Evolutionary conservation across 495 filamentous ascomycete genomes (phyloP), one percentile per base, ranked within the genome.

Genomic region (Pseudevernia furfuracea): DNA sequence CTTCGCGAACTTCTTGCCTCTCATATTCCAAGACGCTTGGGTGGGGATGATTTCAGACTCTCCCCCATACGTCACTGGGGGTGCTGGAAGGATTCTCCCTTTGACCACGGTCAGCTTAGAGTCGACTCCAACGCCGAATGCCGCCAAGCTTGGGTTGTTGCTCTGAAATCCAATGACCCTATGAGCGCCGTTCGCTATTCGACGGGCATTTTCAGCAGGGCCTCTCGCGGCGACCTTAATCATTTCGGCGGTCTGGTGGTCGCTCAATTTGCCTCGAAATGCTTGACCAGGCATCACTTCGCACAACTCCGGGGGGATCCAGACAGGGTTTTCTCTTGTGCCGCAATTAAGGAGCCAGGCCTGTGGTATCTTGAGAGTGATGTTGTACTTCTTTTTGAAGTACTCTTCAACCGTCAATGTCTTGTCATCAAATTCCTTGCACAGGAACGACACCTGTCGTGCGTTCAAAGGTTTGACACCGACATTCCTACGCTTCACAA

Each of bases 261-360:
- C 73, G 19, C 69, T 72, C 30, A 91, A 78, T 71, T 85, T 84
- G 2, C 75, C 69, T 63, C 78, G 77, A 19, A 85, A 71, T 14
- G 82, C 68, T 70, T 96, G 90, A 0, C 90, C 90, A 11, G 84
- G 81, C 7, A 85, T 66, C 11, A 95, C 81, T 4, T 69, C 69
- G 68, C 87, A 86, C 9, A 86, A 74, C 66, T 95, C 89, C 1
- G 84, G 79, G 0, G 90, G 85, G 55, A 90, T 68, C 67, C 88
- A 93, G 28, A 76, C 76, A 0, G 90, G 87, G 30, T 78, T 81
- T 0, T 76, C 72, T 2, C 60, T 70, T 23, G 73, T 85, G 8
- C 89, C 89, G 17, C 87, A 78, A 69, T 95, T 92, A 63, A 96
- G 74, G 6, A 93, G 79, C 0, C 90, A 39, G 37, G 37, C 37